These are phyloP conservation scores for Boletus huronensis DNA, from an alignment of 768 basidiomycete genomes.

Conservation along the genomic window DNA sequence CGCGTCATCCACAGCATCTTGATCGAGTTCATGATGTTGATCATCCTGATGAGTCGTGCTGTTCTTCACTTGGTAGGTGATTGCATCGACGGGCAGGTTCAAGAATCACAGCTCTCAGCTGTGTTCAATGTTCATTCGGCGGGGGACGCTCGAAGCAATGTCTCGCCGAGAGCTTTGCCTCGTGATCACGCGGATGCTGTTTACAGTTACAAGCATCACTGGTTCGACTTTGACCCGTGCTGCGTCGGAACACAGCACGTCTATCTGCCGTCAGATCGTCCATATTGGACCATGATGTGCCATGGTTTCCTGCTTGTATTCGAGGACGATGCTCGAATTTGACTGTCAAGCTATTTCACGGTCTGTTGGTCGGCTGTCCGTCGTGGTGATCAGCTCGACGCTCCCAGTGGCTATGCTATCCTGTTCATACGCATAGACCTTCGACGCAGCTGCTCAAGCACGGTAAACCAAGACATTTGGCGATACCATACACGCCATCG, in stretches of 20 bases:
- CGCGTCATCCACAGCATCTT: neutral
- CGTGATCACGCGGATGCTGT: neutral
- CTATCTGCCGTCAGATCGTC: neutral
- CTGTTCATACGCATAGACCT: neutral
- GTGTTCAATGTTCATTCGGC: neutral
- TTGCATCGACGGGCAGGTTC: neutral
- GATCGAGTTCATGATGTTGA: neutral
- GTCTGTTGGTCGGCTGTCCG: neutral
- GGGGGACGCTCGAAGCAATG: neutral
- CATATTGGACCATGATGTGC: no score
- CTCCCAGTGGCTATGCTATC: neutral
- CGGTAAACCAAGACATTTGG: neutral
- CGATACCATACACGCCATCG: neutral
- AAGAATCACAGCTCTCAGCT: neutral
- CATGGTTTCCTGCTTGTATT: neutral
- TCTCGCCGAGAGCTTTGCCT: neutral
- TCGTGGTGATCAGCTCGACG: neutral
- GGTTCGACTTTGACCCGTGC: neutral
- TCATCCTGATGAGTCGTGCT: neutral
- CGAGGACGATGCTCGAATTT: neutral
- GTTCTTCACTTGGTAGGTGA: neutral
- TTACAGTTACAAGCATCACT: no score
- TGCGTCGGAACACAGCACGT: neutral
- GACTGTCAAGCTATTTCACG: neutral
- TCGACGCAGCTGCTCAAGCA: neutral